Base-by-base conservation (phyloP, 1,284 basidiomycete genomes). In the Clitocybe nebularis region DNA sequence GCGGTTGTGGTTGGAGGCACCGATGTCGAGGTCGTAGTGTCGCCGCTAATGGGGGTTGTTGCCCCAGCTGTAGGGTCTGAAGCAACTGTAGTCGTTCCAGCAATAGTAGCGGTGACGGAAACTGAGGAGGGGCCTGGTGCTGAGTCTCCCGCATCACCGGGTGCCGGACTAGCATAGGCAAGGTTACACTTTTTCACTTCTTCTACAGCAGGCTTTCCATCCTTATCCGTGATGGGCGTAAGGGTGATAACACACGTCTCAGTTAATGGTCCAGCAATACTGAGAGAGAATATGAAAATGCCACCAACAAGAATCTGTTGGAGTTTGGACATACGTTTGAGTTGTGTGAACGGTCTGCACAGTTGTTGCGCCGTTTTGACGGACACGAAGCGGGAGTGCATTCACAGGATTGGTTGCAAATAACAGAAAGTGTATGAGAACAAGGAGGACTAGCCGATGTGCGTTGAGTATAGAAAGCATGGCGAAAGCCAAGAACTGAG, bases 171-270 rank as follows among this genome's bases (percentile, higher is more conserved):
- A 16, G 49, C 54, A 49, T 66, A 55, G 23, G 63, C 49, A 24
- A 79, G 43, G 7, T 71, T 74, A 56, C 85, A 89, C 19, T 68
- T 68, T 55, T 68, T 71, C 39, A 80, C 74, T 57, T 84, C 76
- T 55, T 75, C 63, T 20, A 85, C 70, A n/a, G 62, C 69, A 35
- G 70, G 64, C 22, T 73, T 55, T 21, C 81, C 82, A 48, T 74
- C 67, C 11, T 46, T 53, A 45, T 68, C 68, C 40, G 62, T 69
- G 36, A 70, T 63, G 2, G 73, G 83, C 4, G 77, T 81, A 43
- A 88, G 68, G 2, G 75, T 77, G 46, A 84, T 68, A 3, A 70
- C 67, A 57, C 85, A 89, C 4, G 72, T 81, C 66, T 84, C 71
- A 36, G 71, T 74, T 61, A 83, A 69, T 10, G 66, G 61, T 7